Base-by-base conservation (phyloP, 805 yeast species). In the Saccharomyces kudriavzevii region DNA sequence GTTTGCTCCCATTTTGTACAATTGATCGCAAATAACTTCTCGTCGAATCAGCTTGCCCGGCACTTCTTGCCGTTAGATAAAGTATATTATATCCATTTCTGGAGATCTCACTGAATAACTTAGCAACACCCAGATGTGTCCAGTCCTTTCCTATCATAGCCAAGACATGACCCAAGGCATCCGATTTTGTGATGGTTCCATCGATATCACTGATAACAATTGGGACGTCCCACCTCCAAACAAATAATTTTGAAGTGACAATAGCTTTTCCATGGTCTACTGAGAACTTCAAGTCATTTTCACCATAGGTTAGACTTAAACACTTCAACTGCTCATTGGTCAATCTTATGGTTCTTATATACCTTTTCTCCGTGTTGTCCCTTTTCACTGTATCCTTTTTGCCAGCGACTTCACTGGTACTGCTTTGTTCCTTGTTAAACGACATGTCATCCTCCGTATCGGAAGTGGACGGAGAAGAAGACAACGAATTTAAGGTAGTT, bases 111-210 rank as follows among this genome's bases (percentile, higher is more conserved):
- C 82, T 82, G 66, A 91, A 94, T 53, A 94, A 73, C 63, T 84
- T 84, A 2, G 97, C 96, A 45, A 94, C 99, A 30, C 99, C 99
- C 1, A 83, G 81, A 68, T 94, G 99, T 0, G 99, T 94, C 99
- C 99, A 94, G 73, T 94, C 99, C 61, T 89, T 81, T 4, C 99
- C 99, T 40, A 94, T 75, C 82, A 92, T 83, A 17, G 94, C 90
- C 69, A 94, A 75, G 2, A 94, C 92, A 70, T 94, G 99, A 2
- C 99, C 99, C 63, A 94, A 74, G 0, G 99, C 99, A 73, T 94
- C 99, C 0, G 97, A 90, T 70, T 90, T 91, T 17, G 99, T 94
- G 59, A 94, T 94, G 1, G 99, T 94, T 17, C 99, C 99, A 69
- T 94, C 99, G 54, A 94, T 94, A 71, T 94, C 99, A 8, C 97